phyloP scores from a whole-genome alignment of 495 filamentous ascomycete species.

The Tetracladium setigerum region DNA sequence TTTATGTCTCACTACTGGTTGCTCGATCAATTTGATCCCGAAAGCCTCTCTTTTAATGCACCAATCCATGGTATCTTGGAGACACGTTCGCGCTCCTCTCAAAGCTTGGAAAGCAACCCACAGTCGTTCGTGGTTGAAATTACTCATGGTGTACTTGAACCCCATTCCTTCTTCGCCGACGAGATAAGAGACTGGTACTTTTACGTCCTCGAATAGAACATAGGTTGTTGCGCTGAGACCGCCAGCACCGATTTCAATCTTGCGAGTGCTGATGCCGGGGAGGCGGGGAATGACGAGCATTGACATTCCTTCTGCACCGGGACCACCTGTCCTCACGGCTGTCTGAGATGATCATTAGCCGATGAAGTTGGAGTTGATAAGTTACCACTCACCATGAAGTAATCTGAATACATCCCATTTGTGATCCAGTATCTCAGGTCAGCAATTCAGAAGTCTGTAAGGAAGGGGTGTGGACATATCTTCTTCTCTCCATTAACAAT shows the following conservation, averaged over 20 bases:
- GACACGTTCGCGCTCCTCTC: constrained; percentile 91
- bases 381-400: constrained; percentile 57
- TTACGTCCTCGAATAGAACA: constrained; percentile 94
- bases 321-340: constrained; percentile 76
- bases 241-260: constrained; percentile 97
- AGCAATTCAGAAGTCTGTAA: not conserved
- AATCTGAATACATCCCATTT: constrained; percentile 90
- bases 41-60: constrained; percentile 92
- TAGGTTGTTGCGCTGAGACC: constrained; percentile 91
- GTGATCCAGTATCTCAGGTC: constrained; percentile 65
- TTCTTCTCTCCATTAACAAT: constrained; percentile 99
- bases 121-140: constrained; percentile 98
- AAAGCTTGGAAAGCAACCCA: constrained; percentile 95
- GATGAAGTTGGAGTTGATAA: not conserved
- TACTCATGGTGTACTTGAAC: constrained; percentile 87
- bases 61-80: constrained; percentile 90
- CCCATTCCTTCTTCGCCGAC: constrained; percentile 94
- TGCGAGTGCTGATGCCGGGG: constrained; percentile 82
- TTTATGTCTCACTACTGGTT: constrained; percentile 94
- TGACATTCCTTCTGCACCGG: constrained; percentile 82
- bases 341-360: constrained; percentile 27
- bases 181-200: constrained; percentile 95
- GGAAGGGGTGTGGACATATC: constrained; percentile 9
- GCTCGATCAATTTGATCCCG: constrained; percentile 87
- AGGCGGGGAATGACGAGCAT: constrained; percentile 52